Base-by-base conservation (phyloP, 1,284 basidiomycete species). In the Ceratobasidium sp. region DNA sequence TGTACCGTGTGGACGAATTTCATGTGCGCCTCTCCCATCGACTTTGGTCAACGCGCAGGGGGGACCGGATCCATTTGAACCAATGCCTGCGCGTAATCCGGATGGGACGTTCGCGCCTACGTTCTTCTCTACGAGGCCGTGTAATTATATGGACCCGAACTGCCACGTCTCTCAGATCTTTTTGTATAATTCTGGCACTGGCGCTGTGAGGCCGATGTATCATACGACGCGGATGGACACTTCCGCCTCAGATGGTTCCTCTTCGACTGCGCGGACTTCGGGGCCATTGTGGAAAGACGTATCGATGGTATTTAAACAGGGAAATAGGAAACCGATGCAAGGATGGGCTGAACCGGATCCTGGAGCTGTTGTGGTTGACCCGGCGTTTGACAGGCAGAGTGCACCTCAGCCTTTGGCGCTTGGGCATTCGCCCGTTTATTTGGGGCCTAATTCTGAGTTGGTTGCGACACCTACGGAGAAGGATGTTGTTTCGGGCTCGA, bases 131-230 rank as follows among this genome's bases (percentile, higher is more conserved):
- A 69, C 53, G 17, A 51, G 53, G 17, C 53, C 66, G 22, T 69
- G 66, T 44, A 54, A 69, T 27, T 57, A 69, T 36, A 27, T 69
- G 41, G 66, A 69, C 19, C 53, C 66, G 9, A 69, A 44, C 36
- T 69, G 66, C n/a, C 66, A 69, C 24, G 66, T 54, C 36, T 54
- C 66, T 3, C 66, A 69, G 19, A 57, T 69, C 19, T 69, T 69
- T 29, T 41, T 69, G 17, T 69, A 69, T 17, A 57, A 53, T 24
- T 31, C 66, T 14, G 15, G 15, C 22, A 69, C 66, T 6, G 66
- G 66, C 2, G 36, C 51, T 24, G 22, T 69, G 45, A 31, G 66
- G 15, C 66, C 66, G 7, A 69, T 69, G 53, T 69, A 69, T n/a
- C 50, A 57, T 27, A 51, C 66, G 9, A 22, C 51, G 45, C n/a